Evolutionary conservation across 192 early-diverging fungal genomes (phyloP).

Genomic region (Linnemannia elongata): DNA sequence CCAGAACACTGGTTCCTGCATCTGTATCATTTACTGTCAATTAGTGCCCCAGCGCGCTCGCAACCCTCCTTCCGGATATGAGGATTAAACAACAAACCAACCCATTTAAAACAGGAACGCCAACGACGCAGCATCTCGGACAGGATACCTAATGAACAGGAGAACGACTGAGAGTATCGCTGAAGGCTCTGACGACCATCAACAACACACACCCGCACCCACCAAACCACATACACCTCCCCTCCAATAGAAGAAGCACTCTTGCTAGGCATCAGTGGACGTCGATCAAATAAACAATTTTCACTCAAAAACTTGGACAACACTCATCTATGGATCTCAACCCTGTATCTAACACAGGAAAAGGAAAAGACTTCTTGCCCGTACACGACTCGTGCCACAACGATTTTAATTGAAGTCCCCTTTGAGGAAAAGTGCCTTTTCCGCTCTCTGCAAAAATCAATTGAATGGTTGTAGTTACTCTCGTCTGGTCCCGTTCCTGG

Average conservation of each 20-base stretch:
- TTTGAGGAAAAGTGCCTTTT: too few relatives aligned
- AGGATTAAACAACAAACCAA: conserved; percentile 26
- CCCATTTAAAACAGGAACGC: neutral
- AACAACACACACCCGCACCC: neutral
- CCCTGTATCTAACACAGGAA: too few relatives aligned
- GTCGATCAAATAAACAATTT: neutral
- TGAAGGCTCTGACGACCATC: neutral
- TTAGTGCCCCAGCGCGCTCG: conserved; percentile 52
- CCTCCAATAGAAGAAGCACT: conserved; percentile 1
- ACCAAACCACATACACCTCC: neutral
- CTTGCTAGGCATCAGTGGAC: neutral
- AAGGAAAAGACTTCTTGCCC: too few relatives aligned
- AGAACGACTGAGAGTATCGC: neutral
- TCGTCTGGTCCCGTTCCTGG: too few relatives aligned
- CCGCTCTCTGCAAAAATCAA: too few relatives aligned
- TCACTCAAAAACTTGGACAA: neutral
- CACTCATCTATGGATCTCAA: neutral
- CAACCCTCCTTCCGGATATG: conserved; percentile 55
- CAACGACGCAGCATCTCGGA: neutral
- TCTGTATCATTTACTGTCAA: neutral
- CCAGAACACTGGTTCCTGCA: neutral
- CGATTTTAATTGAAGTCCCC: too few relatives aligned
- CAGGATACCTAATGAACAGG: neutral
- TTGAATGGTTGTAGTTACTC: too few relatives aligned
- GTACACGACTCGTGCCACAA: too few relatives aligned